These are phyloP conservation scores for Colletotrichum musicola DNA, from an alignment of 2,329 filamentous ascomycete genomes.

Conservation along the genomic window DNA sequence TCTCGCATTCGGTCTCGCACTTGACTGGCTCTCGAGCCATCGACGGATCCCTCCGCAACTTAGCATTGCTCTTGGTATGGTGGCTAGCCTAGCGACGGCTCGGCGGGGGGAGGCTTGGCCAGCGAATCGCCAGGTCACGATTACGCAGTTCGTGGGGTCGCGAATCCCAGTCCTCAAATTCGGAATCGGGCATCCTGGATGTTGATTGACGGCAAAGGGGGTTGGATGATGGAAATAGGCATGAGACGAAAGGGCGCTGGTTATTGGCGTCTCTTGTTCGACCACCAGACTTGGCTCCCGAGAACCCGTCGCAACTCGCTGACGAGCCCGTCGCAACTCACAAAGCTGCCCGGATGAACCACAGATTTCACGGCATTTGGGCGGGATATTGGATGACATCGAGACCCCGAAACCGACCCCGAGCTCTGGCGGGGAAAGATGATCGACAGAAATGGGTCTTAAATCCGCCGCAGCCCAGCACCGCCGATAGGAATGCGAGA, in stretches of 20 bases:
- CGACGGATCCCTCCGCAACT: not conserved
- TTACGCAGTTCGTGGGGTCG: slow-evolving; percentile 15
- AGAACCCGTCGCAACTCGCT: slow-evolving; percentile 3
- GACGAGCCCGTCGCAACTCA: not conserved
- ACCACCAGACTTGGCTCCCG: not conserved
- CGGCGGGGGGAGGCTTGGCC: not conserved
- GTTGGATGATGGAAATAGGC: not conserved
- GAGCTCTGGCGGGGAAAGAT: not conserved
- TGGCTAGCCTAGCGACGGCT: not conserved
- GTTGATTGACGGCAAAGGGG: no score
- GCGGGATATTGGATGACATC: slow-evolving; percentile 11
- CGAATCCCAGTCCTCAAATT: not conserved
- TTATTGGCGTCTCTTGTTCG: slow-evolving; percentile 1
- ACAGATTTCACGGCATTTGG: not conserved
- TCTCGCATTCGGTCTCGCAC: slow-evolving; percentile 29
- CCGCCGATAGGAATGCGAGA: slow-evolving; percentile 4
- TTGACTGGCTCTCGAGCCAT: not conserved
- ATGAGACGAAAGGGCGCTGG: slow-evolving; percentile 11
- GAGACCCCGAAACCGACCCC: slow-evolving; percentile 17
- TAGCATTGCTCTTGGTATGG: not conserved
- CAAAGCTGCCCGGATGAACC: slow-evolving; percentile 15
- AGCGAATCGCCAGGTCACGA: not conserved
- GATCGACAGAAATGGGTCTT: not conserved
- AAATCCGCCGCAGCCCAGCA: not conserved
- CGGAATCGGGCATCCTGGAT: no score